Base-by-base conservation (phyloP, 805 yeast genomes). In the Metschnikowia reukaufii region DNA sequence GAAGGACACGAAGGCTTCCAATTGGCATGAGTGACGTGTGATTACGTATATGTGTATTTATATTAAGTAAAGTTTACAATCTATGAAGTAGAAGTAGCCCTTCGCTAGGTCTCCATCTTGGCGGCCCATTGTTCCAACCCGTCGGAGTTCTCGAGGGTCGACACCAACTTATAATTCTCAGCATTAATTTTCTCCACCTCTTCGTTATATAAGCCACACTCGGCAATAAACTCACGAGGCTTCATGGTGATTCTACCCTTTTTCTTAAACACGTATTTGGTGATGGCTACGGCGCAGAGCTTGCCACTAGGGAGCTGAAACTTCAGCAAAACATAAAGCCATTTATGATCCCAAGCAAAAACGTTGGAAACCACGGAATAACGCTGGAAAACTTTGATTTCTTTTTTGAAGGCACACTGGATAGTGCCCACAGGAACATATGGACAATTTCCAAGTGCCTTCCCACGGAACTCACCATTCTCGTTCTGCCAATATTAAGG, bases 1-100 rank as follows among this genome's bases (percentile, higher is more conserved):
- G 99, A 94, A 66, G 98, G 98, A 16, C 86, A 87, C 59, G 97
- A 88, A 72, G 98, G 98, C 2, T 94, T 94, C 70, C 98, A 97
- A 10, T 77, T 90, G 62, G 95, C 92, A 8, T 70, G 20, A 38
- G 33, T n/a, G 9, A 13, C 12, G 37, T 17, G 32, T 29, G 10
- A 4, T 8, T 38, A 16, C 6, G 12, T 16, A 23, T 27, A 5
- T 15, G 19, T 30, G 9, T 18, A 20, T 30, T 18, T 39, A 3
- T 39, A 18, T 19, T 30, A 23, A 16, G 12, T 31, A 10, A 15
- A 13, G 30, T 29, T 7, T 29, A 15, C n/a, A 5, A 29, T 18
- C n/a, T n/a, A 6, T 7, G 5, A n/a, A 18, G 21, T n/a, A n/a
- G 27, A 27, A 18, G 23, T 10, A n/a, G 17, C 19, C 29, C 5